Evolutionary conservation across 2,329 filamentous ascomycete species (phyloP).

Genomic region (Thielaviopsis populi): DNA sequence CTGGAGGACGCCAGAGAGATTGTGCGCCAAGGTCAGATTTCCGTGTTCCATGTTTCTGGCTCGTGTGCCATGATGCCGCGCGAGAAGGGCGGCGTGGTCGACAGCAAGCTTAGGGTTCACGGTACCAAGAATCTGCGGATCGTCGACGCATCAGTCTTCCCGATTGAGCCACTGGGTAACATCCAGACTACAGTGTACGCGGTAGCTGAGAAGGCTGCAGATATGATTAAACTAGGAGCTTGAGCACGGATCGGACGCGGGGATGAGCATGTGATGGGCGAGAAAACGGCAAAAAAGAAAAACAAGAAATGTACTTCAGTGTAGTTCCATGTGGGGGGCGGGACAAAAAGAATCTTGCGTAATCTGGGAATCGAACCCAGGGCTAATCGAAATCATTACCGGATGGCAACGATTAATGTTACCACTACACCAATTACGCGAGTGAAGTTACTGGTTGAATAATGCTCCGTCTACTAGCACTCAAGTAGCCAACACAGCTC

Average conservation of each 20-base stretch:
- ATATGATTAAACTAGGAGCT: conserved; percentile 22
- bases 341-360: neutral
- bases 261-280: neutral
- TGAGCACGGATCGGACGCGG: neutral
- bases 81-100: conserved; percentile 32
- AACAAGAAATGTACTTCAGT: neutral
- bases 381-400: conserved; percentile 6
- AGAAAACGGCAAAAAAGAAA: neutral
- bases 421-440: conserved; percentile 1
- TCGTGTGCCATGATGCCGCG: conserved; percentile 36
- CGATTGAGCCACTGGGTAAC: conserved; percentile 28
- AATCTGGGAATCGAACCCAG: conserved; percentile 6
- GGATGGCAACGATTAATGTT: conserved; percentile 11
- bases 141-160: conserved; percentile 33
- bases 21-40: conserved; percentile 24
- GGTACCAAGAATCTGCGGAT: conserved; percentile 31
- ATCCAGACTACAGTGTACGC: conserved; percentile 23
- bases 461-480: neutral
- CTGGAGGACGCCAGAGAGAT: conserved; percentile 26
- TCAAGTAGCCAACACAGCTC: neutral
- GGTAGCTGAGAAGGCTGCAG: conserved; percentile 28
- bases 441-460: neutral
- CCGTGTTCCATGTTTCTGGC: conserved; percentile 34
- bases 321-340: too few relatives aligned
- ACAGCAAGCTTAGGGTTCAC: conserved; percentile 29